Evolutionary conservation across 768 basidiomycete genomes (phyloP), one percentile per base, ranked within the genome.

Genomic region (Lactarius hatsudake): DNA sequence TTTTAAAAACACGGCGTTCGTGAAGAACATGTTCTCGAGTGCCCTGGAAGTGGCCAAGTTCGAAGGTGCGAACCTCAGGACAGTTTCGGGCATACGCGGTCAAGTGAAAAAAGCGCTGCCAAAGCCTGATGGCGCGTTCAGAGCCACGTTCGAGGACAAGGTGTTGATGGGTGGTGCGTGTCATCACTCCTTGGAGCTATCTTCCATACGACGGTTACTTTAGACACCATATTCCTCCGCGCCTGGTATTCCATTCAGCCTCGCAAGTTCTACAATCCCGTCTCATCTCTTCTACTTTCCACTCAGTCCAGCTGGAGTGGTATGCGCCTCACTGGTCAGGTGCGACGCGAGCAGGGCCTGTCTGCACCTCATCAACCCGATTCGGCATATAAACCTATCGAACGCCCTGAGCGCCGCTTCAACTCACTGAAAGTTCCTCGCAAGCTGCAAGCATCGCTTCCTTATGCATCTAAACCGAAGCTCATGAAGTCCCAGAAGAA

Each of bases 121-220:
- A n/a, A 98, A 96, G 74, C 96, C 97, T 2, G 95, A 97, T 65
- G 97, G 97, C 10, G 87, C 92, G 5, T 98, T 93, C 83, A 83
- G 97, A 69, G 97, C 96, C 3, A 96, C 96, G 15, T 99, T 98
- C 76, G 97, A 99, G 78, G 97, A 99, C 77, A 98, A 98, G 81
- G 82, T 98, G 9, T 82, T 98, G 69, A 94, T 89, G 88, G 94
- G 94, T 71, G 95, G 95, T 96, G 76, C 65, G 91, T 84, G 0
- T 55, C 40, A 55, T 51, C 23, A 20, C 8, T 30, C 8, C 43
- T 42, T 38, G 34, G 59, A 23, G 13, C n/a, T 32, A 30, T 23
- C 34, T 38, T 26, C 30, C 13, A 28, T 40, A 67, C 3, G 40
- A 38, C 30, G 34, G 53, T 43, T 57, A 17, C 45, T 12, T 36